Percentiles rank a stretch among this genome's conserved stretches.
phyloP scores from a whole-genome alignment of 805 yeast species.

The Candida ovalis region DNA sequence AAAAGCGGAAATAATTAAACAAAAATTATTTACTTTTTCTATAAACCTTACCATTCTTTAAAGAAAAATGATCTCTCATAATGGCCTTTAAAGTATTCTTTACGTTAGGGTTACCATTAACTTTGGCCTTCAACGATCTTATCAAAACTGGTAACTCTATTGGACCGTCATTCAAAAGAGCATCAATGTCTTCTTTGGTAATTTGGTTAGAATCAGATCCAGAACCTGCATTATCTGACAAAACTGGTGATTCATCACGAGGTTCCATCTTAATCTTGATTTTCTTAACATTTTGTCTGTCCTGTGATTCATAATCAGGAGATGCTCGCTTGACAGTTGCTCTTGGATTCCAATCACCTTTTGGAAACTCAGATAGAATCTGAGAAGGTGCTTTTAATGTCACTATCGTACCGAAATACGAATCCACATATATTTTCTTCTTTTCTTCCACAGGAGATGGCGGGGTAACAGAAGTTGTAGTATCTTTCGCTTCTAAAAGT shows the following conservation, averaged over 20 bases:
- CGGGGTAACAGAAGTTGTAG: constrained; percentile 1
- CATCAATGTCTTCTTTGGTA: constrained; percentile 69
- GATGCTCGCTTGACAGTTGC: constrained; percentile 32
- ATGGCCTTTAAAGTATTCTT: constrained; percentile 50
- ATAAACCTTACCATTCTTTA: constrained; percentile 31
- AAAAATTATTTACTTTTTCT: constrained; percentile 4
- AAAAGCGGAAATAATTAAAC: background rate
- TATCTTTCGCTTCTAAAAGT: constrained; percentile 23
- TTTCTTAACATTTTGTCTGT: constrained; percentile 28
- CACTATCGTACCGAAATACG: constrained; percentile 47
- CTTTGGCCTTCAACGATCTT: constrained; percentile 54
- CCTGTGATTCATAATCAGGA: constrained; percentile 8
- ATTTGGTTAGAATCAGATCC: constrained; percentile 36
- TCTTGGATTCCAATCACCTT: constrained; percentile 81
- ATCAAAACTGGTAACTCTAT: constrained; percentile 53
- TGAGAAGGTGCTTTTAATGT: constrained; percentile 61
- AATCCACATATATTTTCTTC: constrained; percentile 38
- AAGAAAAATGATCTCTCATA: constrained; percentile 26
- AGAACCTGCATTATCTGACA: constrained; percentile 10
- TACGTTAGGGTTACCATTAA: constrained; percentile 61
- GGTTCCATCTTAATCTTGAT: constrained; percentile 22
- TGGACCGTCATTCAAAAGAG: constrained; percentile 53
- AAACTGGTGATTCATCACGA: constrained; percentile 18
- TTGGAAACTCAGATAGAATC: constrained; percentile 63
- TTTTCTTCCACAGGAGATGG: background rate